These are phyloP conservation scores for Acacia confusa DNA, from an alignment of 306 rosid genomes.

Conservation along the genomic window DNA sequence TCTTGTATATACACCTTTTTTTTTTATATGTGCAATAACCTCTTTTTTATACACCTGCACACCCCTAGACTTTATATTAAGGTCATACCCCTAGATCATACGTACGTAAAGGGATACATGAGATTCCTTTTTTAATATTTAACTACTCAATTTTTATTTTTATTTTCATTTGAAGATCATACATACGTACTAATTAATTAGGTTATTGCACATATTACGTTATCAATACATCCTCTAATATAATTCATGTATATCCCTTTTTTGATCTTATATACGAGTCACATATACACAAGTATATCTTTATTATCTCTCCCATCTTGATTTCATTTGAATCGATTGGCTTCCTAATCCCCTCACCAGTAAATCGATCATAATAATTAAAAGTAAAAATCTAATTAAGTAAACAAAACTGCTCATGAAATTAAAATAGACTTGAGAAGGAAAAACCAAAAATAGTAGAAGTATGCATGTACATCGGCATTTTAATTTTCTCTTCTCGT, in stretches of 20 bases:
- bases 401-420: conserved; percentile 43
- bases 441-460: conserved; percentile 5
- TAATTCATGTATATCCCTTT: no score
- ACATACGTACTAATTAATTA: no score
- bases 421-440: conserved; percentile 14
- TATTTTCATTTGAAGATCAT: no score
- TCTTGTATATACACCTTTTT: no score
- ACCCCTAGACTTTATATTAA: no score
- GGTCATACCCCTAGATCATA: no score
- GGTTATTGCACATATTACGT: no score
- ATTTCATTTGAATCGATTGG: background rate
- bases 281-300: background rate
- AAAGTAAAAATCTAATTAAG: background rate
- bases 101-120: no score
- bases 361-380: conserved; percentile 2
- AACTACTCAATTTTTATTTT: no score
- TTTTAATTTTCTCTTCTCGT: conserved; percentile 12
- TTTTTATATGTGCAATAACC: no score
- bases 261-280: background rate
- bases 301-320: background rate
- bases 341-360: background rate
- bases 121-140: no score
- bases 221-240: background rate
- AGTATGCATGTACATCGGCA: background rate
- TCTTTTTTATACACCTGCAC: no score